phyloP scores from a whole-genome alignment of 2,329 filamentous ascomycete species.

The Hirsutella minnesotensis region DNA sequence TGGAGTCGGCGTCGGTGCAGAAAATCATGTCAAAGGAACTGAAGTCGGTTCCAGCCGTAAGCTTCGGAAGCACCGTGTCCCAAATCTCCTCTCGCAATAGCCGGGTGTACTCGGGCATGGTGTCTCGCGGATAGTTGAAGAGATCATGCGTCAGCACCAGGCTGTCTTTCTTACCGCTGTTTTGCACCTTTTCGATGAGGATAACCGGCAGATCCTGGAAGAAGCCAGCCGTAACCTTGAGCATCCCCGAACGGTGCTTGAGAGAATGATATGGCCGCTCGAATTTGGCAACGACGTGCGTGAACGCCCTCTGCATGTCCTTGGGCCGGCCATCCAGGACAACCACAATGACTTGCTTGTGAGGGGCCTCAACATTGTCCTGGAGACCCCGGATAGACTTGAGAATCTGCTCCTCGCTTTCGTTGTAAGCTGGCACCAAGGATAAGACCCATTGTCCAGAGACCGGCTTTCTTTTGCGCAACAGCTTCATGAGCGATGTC shows the following conservation, averaged over 20 bases:
- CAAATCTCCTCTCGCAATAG: not conserved
- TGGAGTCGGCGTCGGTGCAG: conserved; percentile 1
- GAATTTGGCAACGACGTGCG: not conserved
- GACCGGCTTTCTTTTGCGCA: not conserved
- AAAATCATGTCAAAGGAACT: not conserved
- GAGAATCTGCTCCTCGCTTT: conserved; percentile 1
- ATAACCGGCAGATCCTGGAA: not conserved
- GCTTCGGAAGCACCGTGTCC: not conserved
- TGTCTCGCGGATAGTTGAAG: not conserved
- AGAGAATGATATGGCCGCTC: not conserved
- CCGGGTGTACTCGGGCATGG: not conserved
- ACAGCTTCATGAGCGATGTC: not conserved
- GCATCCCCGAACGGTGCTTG: not conserved
- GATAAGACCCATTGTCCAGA: not conserved
- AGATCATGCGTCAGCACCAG: conserved; percentile 1
- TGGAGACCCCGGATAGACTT: not conserved
- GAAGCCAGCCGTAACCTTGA: not conserved
- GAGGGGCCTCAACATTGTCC: not conserved
- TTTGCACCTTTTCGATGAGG: not conserved
- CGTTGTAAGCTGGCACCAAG: not conserved
- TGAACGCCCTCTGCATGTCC: not conserved
- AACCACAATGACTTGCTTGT: not conserved
- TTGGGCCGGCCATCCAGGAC: not conserved
- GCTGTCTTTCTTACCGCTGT: conserved; percentile 1
- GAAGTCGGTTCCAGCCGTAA: not conserved